Percentiles rank a stretch among this genome's conserved stretches.
phyloP scores from a whole-genome alignment of 2,329 filamentous ascomycete species.

The Nemania serpens region DNA sequence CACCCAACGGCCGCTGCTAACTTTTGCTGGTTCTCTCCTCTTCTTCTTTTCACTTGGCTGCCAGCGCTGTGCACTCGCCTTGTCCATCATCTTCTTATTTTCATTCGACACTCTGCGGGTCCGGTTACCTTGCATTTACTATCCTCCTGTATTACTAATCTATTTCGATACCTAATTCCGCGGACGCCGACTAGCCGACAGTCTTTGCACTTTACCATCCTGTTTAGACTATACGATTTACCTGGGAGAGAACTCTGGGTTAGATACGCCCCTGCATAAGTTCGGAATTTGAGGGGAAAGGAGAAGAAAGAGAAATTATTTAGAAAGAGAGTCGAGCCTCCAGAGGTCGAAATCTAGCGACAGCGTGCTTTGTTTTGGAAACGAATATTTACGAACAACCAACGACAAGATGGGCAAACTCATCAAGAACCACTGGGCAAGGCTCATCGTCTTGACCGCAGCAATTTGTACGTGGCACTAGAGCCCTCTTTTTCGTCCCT shows the following conservation, averaged over 20 bases:
- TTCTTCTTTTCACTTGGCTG: slow-evolving; percentile 42
- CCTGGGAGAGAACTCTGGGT: no score
- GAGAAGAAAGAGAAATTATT: slow-evolving; percentile 18
- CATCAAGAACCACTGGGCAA: slow-evolving; percentile 99
- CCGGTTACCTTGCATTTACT: slow-evolving; percentile 54
- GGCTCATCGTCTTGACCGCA: slow-evolving; percentile 88
- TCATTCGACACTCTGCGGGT: slow-evolving; percentile 50
- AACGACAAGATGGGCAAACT: slow-evolving; percentile 80
- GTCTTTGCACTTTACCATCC: slow-evolving; percentile 28
- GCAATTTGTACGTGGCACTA: slow-evolving; percentile 54
- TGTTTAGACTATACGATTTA: no score
- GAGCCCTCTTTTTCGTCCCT: not conserved
- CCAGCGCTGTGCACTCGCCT: slow-evolving; percentile 56
- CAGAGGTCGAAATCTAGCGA: slow-evolving; percentile 27
- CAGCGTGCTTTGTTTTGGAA: slow-evolving; percentile 15
- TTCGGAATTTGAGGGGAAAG: slow-evolving; percentile 24
- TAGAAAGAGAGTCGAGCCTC: slow-evolving; percentile 31
- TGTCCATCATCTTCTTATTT: slow-evolving; percentile 57
- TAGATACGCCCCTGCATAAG: no score
- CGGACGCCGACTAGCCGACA: slow-evolving; percentile 24
- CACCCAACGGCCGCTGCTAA: slow-evolving; percentile 27
- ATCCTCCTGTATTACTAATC: slow-evolving; percentile 30
- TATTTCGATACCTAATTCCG: slow-evolving; percentile 22
- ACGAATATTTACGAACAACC: slow-evolving; percentile 17
- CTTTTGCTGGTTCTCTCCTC: slow-evolving; percentile 36